These are phyloP conservation scores for Porcisia deanei DNA, from an alignment of 208 protist genomes.

Conservation along the genomic window DNA sequence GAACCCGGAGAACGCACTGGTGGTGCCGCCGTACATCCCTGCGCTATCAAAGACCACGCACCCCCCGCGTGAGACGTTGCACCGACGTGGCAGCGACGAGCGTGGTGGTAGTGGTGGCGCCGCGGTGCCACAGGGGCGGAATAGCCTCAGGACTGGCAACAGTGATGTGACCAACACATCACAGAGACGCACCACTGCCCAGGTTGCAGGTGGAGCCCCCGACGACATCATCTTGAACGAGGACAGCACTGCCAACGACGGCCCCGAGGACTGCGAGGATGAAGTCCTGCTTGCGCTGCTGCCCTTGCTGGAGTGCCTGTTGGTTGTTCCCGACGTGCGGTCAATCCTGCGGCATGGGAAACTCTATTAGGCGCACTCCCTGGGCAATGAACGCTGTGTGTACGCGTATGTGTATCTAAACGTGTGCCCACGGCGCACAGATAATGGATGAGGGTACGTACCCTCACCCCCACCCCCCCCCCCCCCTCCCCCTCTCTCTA, in stretches of 20 bases:
- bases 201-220: not conserved
- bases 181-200: not conserved
- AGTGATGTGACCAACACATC: not conserved
- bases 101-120: not conserved
- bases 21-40: conserved; percentile 81
- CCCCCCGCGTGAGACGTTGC: conserved; percentile 1
- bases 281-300: conserved; percentile 77
- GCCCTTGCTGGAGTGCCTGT: conserved; percentile 72
- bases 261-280: conserved; percentile 47
- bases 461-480: not conserved
- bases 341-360: conserved; percentile 79
- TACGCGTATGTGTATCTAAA: no score
- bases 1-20: conserved; percentile 80
- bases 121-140: not conserved
- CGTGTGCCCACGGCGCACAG: not conserved
- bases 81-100: not conserved
- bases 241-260: conserved; percentile 23
- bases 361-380: conserved; percentile 29
- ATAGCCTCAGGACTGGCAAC: not conserved
- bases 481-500: not conserved
- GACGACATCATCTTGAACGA: conserved; percentile 19
- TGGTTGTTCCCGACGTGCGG: conserved; percentile 82
- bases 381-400: not conserved
- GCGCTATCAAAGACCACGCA: conserved; percentile 24
- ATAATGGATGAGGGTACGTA: not conserved